Evolutionary conservation across 495 filamentous ascomycete species (phyloP).

Genomic region (Aspergillus ellipticus): DNA sequence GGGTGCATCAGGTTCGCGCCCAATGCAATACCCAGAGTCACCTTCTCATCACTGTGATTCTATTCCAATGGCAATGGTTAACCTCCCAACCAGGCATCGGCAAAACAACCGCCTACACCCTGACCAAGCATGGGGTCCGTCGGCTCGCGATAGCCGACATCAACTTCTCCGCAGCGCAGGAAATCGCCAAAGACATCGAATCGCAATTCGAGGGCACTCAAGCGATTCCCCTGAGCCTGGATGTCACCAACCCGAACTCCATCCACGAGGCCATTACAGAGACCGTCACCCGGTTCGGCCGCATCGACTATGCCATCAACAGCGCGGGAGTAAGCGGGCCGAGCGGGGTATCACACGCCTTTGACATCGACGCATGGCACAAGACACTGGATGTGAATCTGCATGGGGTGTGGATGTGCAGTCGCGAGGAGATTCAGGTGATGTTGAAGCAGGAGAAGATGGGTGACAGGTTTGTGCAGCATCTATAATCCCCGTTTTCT

Average conservation of each 20-base stretch:
- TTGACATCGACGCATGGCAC: not conserved
- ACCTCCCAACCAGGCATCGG: not conserved
- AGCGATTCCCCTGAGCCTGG: not conserved
- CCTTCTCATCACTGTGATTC: too few relatives aligned
- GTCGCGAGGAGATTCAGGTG: not conserved
- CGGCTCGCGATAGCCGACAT: not conserved
- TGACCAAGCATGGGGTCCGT: not conserved
- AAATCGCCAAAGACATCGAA: not conserved
- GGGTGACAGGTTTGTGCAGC: not conserved
- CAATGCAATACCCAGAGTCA: too few relatives aligned
- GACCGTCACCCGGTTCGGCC: not conserved
- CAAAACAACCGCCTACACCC: slow-evolving; percentile 2
- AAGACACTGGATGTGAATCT: not conserved
- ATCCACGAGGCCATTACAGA: not conserved
- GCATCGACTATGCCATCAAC: not conserved
- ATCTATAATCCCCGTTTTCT: too few relatives aligned
- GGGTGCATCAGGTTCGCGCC: not conserved
- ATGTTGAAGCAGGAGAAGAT: not conserved
- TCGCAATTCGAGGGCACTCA: not conserved
- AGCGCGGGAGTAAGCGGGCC: not conserved
- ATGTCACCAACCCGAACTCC: not conserved
- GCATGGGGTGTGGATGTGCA: not conserved
- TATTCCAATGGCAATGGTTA: too few relatives aligned
- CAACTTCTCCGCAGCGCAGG: not conserved
- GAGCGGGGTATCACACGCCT: not conserved